Evolutionary conservation across 257 asterid species (phyloP).

Genomic region (Knoxia roxburghii): DNA sequence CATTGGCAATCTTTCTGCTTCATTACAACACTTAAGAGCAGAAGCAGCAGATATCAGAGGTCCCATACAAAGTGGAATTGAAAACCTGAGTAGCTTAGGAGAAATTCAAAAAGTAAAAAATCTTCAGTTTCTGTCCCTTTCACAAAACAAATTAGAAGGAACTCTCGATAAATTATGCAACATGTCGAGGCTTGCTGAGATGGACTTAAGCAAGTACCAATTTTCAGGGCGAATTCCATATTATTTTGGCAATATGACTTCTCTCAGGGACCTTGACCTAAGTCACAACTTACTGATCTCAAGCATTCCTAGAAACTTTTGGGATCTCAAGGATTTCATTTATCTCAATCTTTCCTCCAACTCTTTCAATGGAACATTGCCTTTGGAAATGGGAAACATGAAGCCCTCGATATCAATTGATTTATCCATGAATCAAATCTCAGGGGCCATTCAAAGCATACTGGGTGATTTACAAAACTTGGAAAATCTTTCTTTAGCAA

Average conservation of each 20-base stretch:
- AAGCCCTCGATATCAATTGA: not conserved
- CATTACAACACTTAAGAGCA: not conserved
- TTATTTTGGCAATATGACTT: slow-evolving; percentile 7
- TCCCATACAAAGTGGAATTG: no score
- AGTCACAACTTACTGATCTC: not conserved
- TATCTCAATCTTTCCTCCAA: not conserved
- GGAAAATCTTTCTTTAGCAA: not conserved
- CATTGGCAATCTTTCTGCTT: slow-evolving; percentile 3
- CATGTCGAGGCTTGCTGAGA: slow-evolving; percentile 6
- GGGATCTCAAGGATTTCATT: slow-evolving; percentile 4
- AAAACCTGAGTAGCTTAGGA: not conserved
- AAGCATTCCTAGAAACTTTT: not conserved
- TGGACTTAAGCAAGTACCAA: slow-evolving; percentile 10
- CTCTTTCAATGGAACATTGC: slow-evolving; percentile 3
- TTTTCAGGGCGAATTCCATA: slow-evolving; percentile 25
- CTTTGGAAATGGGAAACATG: not conserved
- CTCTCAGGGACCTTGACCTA: not conserved
- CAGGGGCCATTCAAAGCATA: not conserved
- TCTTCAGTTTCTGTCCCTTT: not conserved
- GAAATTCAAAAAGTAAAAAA: no score
- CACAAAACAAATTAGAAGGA: not conserved
- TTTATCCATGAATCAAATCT: slow-evolving; percentile 4
- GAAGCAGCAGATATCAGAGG: not conserved
- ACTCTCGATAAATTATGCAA: slow-evolving; percentile 9
- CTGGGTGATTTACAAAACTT: not conserved